Evolutionary conservation across 1,284 basidiomycete species (phyloP).

Genomic region (Rhizoctonia solani): DNA sequence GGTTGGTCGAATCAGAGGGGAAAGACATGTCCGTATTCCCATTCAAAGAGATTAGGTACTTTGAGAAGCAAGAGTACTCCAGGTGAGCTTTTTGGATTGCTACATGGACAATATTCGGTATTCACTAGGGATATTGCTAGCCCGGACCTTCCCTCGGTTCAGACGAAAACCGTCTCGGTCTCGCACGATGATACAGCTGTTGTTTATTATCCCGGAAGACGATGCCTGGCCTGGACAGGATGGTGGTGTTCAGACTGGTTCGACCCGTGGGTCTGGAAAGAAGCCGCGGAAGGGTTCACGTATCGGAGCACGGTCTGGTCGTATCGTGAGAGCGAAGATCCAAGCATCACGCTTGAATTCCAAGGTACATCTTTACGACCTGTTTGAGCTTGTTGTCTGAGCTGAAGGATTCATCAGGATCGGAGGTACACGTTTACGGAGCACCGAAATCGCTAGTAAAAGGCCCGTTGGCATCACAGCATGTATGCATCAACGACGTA

Average conservation of each 20-base stretch:
- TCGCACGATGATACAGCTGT: not conserved
- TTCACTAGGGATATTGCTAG: not conserved
- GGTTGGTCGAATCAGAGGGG: not conserved
- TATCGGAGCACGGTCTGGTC: conserved; percentile 12
- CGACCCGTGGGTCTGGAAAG: conserved; percentile 13
- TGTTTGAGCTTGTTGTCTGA: not conserved
- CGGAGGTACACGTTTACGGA: too few relatives aligned
- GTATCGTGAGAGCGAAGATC: conserved; percentile 9
- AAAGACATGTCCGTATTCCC: not conserved
- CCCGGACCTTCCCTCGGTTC: not conserved
- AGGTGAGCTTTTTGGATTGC: not conserved
- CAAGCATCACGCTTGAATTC: not conserved
- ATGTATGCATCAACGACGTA: too few relatives aligned
- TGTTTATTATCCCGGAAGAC: conserved; percentile 1
- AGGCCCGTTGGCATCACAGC: too few relatives aligned
- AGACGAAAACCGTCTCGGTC: not conserved
- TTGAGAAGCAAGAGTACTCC: conserved; percentile 2
- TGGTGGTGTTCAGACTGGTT: conserved; percentile 7
- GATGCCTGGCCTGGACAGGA: not conserved
- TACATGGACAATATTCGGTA: too few relatives aligned
- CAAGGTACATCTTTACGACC: not conserved
- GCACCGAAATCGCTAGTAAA: too few relatives aligned
- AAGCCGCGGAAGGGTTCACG: not conserved
- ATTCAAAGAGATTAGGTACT: conserved; percentile 23
- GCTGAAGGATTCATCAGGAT: not conserved